A percentile compares a stretch with the other conserved stretches of the same genome.
Conservation (phyloP, 2,329 filamentous ascomycete species). For the Aspergillus unguis region DNA sequence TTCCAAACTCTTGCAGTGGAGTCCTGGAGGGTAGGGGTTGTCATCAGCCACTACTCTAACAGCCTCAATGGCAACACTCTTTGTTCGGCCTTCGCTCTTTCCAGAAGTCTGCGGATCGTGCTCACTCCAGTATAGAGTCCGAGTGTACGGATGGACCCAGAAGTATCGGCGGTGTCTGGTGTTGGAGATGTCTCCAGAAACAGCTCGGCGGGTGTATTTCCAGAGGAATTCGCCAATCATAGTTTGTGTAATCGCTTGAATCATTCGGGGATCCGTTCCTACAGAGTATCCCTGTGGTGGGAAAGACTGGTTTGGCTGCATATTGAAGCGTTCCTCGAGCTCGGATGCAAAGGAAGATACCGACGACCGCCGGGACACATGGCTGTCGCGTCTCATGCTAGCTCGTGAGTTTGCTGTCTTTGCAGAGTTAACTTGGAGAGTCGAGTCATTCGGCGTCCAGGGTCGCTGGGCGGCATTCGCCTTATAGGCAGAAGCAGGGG, state of each 20-base stretch:
- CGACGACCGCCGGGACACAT: slow-evolving; percentile 69
- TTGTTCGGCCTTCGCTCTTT: slow-evolving; percentile 71
- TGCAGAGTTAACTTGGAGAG: slow-evolving; percentile 43
- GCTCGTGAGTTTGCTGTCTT: slow-evolving; percentile 60
- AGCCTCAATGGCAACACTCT: slow-evolving; percentile 91
- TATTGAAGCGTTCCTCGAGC: slow-evolving; percentile 85
- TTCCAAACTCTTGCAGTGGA: slow-evolving; percentile 90
- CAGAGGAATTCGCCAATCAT: slow-evolving; percentile 99
- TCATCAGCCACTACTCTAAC: slow-evolving; percentile 90
- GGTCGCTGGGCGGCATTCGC: slow-evolving; percentile 51
- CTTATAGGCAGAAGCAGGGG: slow-evolving; percentile 73
- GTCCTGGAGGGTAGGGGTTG: slow-evolving; percentile 89
- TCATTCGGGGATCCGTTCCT: slow-evolving; percentile 92
- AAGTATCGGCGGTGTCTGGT: slow-evolving; percentile 94
- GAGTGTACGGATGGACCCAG: slow-evolving; percentile 97
- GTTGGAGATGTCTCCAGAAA: slow-evolving; percentile 81
- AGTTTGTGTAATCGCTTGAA: slow-evolving; percentile 96
- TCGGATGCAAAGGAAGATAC: slow-evolving; percentile 95
- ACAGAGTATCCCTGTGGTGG: slow-evolving; percentile 60
- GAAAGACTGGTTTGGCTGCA: slow-evolving; percentile 53
- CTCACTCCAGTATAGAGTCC: slow-evolving; percentile 95
- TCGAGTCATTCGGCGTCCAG: slow-evolving; percentile 57
- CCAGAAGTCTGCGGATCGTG: slow-evolving; percentile 76
- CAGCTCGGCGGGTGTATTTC: slow-evolving; percentile 96
- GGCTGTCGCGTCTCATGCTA: slow-evolving; percentile 42